phyloP scores from a whole-genome alignment of 2,329 filamentous ascomycete species.

The Neopestalotiopsis clavispora region DNA sequence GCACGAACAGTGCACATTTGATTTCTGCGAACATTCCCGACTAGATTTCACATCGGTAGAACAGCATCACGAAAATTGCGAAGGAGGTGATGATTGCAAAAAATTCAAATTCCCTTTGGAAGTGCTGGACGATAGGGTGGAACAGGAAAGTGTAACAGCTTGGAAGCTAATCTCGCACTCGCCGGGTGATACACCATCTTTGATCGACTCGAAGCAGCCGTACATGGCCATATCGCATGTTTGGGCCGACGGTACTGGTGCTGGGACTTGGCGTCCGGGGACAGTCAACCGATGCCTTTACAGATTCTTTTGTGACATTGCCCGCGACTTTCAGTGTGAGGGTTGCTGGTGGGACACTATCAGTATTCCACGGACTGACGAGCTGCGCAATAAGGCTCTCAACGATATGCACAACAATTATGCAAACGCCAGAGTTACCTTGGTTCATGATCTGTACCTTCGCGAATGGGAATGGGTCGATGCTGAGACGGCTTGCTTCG shows the following conservation, averaged over 20 bases:
- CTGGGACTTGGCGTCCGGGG: constrained; percentile 4
- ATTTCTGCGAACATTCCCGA: too few species aligned
- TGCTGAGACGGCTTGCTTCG: not conserved
- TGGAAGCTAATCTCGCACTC: too few species aligned
- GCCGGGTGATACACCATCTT: too few species aligned
- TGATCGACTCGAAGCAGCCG: not conserved
- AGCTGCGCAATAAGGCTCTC: not conserved
- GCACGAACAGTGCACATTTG: too few species aligned
- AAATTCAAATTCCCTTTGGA: too few species aligned
- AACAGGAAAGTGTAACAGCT: too few species aligned
- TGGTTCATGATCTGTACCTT: not conserved
- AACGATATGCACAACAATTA: not conserved
- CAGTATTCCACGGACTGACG: not conserved
- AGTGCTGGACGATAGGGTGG: too few species aligned
- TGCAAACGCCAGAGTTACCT: not conserved
- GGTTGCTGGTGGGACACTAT: not conserved
- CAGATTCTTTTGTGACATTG: not conserved
- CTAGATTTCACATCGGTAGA: too few species aligned
- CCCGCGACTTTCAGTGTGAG: not conserved
- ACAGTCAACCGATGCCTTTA: not conserved
- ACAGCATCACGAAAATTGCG: too few species aligned
- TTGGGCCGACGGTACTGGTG: constrained; percentile 19
- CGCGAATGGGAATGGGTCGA: not conserved
- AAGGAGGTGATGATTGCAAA: too few species aligned
- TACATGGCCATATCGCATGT: constrained; percentile 21